Evolutionary conservation across 495 filamentous ascomycete genomes (phyloP).

Genomic region (Aspergillus bridgeri): DNA sequence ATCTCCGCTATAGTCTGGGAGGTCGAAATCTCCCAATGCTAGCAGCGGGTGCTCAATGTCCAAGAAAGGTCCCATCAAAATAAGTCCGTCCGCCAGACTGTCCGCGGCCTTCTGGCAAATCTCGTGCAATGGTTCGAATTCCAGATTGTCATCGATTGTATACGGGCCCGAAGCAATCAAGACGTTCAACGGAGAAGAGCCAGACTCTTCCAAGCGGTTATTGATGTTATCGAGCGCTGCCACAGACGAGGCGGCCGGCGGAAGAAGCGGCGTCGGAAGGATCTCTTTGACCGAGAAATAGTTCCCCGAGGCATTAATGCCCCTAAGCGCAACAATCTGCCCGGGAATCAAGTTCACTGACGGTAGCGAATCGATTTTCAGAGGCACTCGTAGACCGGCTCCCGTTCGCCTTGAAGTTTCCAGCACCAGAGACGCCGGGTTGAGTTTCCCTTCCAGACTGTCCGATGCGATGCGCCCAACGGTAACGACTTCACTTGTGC

Average conservation of each 20-base stretch:
- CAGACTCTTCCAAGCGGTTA: constrained; percentile 59
- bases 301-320: constrained; percentile 81
- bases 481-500: constrained; percentile 80
- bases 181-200: constrained; percentile 64
- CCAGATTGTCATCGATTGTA: constrained; percentile 84
- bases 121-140: constrained; percentile 79
- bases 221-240: constrained; percentile 60
- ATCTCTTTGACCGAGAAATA: constrained; percentile 79
- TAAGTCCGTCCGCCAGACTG: constrained; percentile 70
- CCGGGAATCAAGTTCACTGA: constrained; percentile 89
- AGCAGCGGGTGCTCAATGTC: constrained; percentile 90
- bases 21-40: constrained; percentile 82
- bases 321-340: constrained; percentile 82
- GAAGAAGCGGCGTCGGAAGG: constrained; percentile 68
- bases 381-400: constrained; percentile 71
- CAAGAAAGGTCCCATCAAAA: constrained; percentile 84
- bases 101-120: constrained; percentile 75
- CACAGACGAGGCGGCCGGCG: constrained; percentile 61
- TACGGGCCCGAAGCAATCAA: constrained; percentile 83
- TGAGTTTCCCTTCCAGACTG: constrained; percentile 75
- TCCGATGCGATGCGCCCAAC: constrained; percentile 91
- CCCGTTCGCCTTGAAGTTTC: constrained; percentile 86
- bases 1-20: constrained; percentile 69
- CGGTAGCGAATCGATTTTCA: constrained; percentile 66
- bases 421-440: constrained; percentile 75